phyloP scores from a whole-genome alignment of 805 yeast species.

The Metschnikowia anglica region DNA sequence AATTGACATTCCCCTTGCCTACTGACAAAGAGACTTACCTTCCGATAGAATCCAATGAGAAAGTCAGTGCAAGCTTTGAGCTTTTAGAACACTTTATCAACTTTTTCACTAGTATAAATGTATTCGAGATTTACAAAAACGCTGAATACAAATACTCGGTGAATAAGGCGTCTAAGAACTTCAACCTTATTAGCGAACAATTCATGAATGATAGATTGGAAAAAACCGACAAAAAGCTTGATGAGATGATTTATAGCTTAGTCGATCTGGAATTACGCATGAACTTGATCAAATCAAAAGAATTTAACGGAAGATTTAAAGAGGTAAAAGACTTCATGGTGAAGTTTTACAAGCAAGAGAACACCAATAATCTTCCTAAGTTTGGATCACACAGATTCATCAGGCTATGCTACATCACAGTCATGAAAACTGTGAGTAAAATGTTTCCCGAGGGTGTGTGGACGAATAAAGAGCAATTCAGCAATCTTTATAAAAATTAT shows the following conservation, averaged over 20 bases:
- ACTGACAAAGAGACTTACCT: constrained; percentile 33
- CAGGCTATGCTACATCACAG: constrained; percentile 39
- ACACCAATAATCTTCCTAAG: constrained; percentile 37
- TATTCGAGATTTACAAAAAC: constrained; percentile 31
- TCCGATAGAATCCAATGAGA: constrained; percentile 30
- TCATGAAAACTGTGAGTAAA: constrained; percentile 31
- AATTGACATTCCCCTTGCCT: constrained; percentile 40
- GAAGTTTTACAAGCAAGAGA: constrained; percentile 34
- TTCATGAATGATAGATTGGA: constrained; percentile 36
- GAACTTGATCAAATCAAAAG: constrained; percentile 36
- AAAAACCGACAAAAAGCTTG: constrained; percentile 33
- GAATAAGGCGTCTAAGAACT: constrained; percentile 31
- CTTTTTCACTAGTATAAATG: constrained; percentile 29
- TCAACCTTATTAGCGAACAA: constrained; percentile 27
- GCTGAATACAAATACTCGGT: constrained; percentile 37
- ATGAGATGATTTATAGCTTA: constrained; percentile 35
- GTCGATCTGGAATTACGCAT: constrained; percentile 39
- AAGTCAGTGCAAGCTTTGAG: constrained; percentile 24
- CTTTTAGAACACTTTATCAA: constrained; percentile 34
- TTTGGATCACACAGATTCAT: constrained; percentile 29
- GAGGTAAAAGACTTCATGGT: constrained; percentile 42
- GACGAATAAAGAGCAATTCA: constrained; percentile 34
- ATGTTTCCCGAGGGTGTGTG: constrained; percentile 47
- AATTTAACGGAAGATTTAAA: constrained; percentile 32
- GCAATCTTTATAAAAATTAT: constrained; percentile 31